Base-by-base conservation (phyloP, 2,329 filamentous ascomycete species). In the Venturiaceae sp. region DNA sequence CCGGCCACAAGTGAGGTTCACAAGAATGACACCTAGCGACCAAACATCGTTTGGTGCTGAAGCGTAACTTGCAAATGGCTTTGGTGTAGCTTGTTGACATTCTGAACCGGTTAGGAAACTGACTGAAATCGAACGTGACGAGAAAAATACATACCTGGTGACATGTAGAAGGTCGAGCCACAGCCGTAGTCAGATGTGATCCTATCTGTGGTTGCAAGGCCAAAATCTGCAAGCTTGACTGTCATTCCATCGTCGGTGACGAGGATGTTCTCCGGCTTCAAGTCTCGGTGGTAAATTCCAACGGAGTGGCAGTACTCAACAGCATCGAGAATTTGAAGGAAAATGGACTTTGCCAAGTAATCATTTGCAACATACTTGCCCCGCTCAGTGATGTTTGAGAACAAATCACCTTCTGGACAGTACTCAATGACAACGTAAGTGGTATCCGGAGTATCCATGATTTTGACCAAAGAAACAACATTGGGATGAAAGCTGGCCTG, bases 81-180 rank as follows among this genome's bases (percentile, higher is more conserved):
- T 84, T 67, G 77, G 86, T 74, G 80, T 80, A 59, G 86, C 81
- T 66, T 90, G 89, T 73, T 96, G 84, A 71, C 94, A 99, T 83
- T 99, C 94, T 96, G 44, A 30, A 37, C 55, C 58, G 61, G 58
- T 68, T 63, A 70, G 65, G 58, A 50, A 58, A 62, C 56, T 59
- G 61, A 30, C 52, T n/a, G n/a, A 54, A 59, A 62, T 16, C 28
- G 39, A 52, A 63, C 1, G 6, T 44, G 28, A 8, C 5, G 5
- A 6, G 54, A 16, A 46, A 13, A 53, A 41, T 44, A 53, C 61
- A 64, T 63, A 96, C 92, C 92, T 83, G 94, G 94, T 69, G 91
- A 96, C 94, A 97, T 99, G 77, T 99, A 99, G 69, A 97, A 97
- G 14, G 92, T 97, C 33, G 94, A 97, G 63, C 94, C 94, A 72